Evolutionary conservation across 192 early-diverging fungal species (phyloP), one percentile per base, ranked within the genome.

Genomic region (Coemansia furcata): DNA sequence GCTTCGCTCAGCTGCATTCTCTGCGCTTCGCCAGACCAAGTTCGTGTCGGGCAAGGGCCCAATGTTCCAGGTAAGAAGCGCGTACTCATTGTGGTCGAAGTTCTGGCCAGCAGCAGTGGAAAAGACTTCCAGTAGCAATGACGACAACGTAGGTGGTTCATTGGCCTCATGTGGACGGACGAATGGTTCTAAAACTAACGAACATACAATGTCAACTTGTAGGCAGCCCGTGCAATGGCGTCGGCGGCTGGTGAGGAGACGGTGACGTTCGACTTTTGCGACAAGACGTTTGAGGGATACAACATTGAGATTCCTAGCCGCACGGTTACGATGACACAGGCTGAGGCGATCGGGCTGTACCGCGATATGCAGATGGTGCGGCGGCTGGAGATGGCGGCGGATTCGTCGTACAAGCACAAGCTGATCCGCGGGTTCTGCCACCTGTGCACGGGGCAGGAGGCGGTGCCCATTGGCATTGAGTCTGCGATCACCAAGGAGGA

Each of bases 351-450:
- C 35, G 73, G 84, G 29, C 81, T 99, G 86, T 99, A 96, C 85
- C 88, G 85, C 70, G 85, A 85, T 73, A 96, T 98, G 95, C 88
- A 90, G 52, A 76, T 71, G 50, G 95, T 98, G 85, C 85, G 97
- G 62, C 86, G 95, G 49, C 83, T 99, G 79, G 97, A 99, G 84
- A 95, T 89, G 84, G 92, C 93, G 57, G 91, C 92, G 29, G 97
- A 99, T 82, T 86, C 89, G 71, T 88, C 94, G 64, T 98, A 98
- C 89, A 98, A 98, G 86, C 87, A 89, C 67, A 97, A 97, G 84
- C 83, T 93, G 82, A 97, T 99, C 72, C 91, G 95, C 60, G 95
- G 95, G 64, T 99, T 99, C 91, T 97, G 95, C 85, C 97, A 99
- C 83, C 85, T 98, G 86, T 96, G 95, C 76, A 98, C 90, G 65